Base-by-base conservation (phyloP, 257 asterid species). In the Forsythia suspensa region DNA sequence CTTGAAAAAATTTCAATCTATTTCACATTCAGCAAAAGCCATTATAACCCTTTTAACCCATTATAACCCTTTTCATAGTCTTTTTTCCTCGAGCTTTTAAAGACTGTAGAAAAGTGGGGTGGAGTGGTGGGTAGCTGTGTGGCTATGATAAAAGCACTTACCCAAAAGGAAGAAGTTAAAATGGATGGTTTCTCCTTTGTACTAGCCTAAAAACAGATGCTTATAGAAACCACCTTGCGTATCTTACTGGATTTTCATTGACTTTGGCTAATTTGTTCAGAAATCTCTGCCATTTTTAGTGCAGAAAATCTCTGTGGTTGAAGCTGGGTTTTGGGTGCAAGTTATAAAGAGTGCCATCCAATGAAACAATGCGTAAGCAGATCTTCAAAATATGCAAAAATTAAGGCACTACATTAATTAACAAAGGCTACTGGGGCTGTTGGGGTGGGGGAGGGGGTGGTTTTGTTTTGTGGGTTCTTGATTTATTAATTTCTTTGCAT, bases 281-380 rank as follows among this genome's bases (percentile, higher is more conserved):
- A 82, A 71, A 82, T 81, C 76, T 75, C 85, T 80, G 86, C 84
- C 85, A 52, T 82, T 84, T 84, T 37, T 81, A 15, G 73, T 73
- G 84, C 87, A 81, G 78, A 79, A 85, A 74, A 87, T 84, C 88
- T 67, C 71, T 75, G 73, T 68, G 79, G 77, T 20, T 2, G 67
- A 61, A 67, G 74, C 36, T 46, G 76, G 78, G 77, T 51, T 79
- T 75, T 59, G 44, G 44, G 51, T 63, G 52, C 70, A 67, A 77
- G 69, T 75, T 78, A 42, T 59, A 8, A 21, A 48, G 66, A 39
- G 40, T 57, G 37, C 52, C 39, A 44, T 8, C 70, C 79, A 63
- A 29, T 63, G 70, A 29, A 39, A 43, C 18, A 18, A 41, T 66
- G 73, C 69, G 66, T 74, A n/a, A 15, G 37, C 73, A 72, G 52